Evolutionary conservation across 164 flowering plant species (phyloP).

Genomic region (Chloranthus sessilifolius): DNA sequence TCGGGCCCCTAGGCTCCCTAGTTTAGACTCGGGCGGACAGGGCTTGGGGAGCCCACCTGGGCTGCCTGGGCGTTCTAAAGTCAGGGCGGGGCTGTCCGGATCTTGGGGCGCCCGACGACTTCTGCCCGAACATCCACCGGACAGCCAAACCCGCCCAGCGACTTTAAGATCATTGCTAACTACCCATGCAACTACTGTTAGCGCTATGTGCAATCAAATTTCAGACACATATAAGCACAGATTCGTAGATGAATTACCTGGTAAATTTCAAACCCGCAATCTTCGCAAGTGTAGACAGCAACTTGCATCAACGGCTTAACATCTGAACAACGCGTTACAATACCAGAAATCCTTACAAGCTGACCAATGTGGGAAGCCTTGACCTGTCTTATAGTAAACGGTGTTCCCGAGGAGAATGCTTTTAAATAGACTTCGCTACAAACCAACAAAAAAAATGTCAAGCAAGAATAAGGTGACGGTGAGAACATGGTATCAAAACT

Average conservation of each 20-base stretch:
- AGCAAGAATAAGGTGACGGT: not conserved
- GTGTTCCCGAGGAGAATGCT: constrained; percentile 75
- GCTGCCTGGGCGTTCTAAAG: no score
- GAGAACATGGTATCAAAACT: no score
- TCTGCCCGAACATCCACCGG: no score
- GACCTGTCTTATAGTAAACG: constrained; percentile 90
- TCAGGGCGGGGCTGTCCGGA: no score
- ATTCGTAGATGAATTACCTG: constrained; percentile 45
- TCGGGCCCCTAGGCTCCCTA: no score
- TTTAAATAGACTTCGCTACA: constrained; percentile 87
- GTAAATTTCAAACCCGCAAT: constrained; percentile 97
- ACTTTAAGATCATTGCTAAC: no score
- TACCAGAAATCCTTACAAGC: constrained; percentile 89
- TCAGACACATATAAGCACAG: not conserved
- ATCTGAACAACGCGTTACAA: constrained; percentile 96
- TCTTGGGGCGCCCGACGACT: no score
- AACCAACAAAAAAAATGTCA: not conserved
- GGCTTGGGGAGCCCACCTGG: no score
- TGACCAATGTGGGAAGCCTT: constrained; percentile 93
- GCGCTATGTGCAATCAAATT: no score
- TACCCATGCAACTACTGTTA: no score
- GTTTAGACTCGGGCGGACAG: no score
- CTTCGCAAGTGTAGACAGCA: constrained; percentile 97
- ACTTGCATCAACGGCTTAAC: constrained; percentile 99
- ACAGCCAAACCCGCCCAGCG: no score